phyloP scores from a whole-genome alignment of 805 yeast genomes.

The Lachancea waltii region DNA sequence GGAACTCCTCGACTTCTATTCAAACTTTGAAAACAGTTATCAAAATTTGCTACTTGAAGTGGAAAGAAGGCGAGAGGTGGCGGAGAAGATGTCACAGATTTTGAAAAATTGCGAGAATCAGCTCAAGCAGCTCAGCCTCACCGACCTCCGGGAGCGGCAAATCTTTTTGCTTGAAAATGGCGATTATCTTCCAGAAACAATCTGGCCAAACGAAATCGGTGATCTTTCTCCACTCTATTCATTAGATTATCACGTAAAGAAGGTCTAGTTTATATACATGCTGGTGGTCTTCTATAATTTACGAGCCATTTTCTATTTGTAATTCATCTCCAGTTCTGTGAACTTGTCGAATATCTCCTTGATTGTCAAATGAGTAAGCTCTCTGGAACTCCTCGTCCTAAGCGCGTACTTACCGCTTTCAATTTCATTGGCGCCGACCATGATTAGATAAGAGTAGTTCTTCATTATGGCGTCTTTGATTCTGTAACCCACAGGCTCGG shows the following conservation, averaged over 20 bases:
- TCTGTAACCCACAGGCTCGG: conserved; percentile 73
- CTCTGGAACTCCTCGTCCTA: conserved; percentile 49
- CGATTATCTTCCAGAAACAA: conserved; percentile 49
- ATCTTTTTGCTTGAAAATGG: conserved; percentile 44
- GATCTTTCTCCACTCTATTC: conserved; percentile 26
- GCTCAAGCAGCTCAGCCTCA: conserved; percentile 35
- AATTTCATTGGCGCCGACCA: conserved; percentile 83
- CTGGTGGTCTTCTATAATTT: neutral
- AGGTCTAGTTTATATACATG: conserved; percentile 6
- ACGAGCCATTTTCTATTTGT: conserved; percentile 30
- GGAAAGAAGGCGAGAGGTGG: conserved; percentile 41
- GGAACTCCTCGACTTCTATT: conserved; percentile 43
- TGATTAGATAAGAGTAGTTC: conserved; percentile 73
- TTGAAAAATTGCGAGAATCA: conserved; percentile 38
- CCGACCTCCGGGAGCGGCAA: conserved; percentile 40
- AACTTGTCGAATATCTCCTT: conserved; percentile 52
- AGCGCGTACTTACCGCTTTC: conserved; percentile 54
- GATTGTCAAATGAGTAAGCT: conserved; percentile 37
- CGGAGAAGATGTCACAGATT: conserved; percentile 35
- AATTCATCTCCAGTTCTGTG: conserved; percentile 44
- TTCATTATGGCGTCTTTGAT: conserved; percentile 70
- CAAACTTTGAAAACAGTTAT: conserved; percentile 46
- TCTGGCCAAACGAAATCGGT: conserved; percentile 42
- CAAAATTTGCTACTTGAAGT: conserved; percentile 46
- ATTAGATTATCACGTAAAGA: conserved; percentile 16